A percentile compares a stretch with the other conserved stretches of the same genome.
Evolutionary conservation across 2,329 filamentous ascomycete species (phyloP).

Genomic region (Diaporthe aspalathi): DNA sequence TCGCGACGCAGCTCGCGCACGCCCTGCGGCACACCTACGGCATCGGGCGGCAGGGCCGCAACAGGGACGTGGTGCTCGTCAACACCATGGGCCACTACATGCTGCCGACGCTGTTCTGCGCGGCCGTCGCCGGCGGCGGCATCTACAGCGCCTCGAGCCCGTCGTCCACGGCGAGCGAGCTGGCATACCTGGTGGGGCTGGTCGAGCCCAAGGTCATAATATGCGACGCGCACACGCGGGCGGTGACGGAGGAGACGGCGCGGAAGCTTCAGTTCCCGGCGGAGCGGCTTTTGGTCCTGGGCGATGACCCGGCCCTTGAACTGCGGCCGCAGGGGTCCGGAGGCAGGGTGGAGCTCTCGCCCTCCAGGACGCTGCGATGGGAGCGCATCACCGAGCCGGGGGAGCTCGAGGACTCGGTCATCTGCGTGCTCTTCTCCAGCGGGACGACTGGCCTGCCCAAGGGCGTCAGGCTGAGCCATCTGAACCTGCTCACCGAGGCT

Average conservation of each 20-base stretch:
- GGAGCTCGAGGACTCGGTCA: conserved; percentile 54
- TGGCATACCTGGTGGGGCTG: conserved; percentile 58
- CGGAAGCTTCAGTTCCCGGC: conserved; percentile 6
- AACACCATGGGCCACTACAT: conserved; percentile 68
- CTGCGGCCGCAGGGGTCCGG: conserved; percentile 47
- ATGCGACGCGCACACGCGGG: conserved; percentile 60
- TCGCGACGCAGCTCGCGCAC: conserved; percentile 65
- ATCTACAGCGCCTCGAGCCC: conserved; percentile 68
- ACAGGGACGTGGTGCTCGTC: conserved; percentile 65
- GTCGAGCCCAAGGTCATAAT: conserved; percentile 54
- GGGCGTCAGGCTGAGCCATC: conserved; percentile 58
- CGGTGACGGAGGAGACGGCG: conserved; percentile 49
- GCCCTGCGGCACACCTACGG: conserved; percentile 64
- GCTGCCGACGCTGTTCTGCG: conserved; percentile 65
- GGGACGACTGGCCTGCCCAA: conserved; percentile 63
- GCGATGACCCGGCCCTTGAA: conserved; percentile 34
- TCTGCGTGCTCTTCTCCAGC: conserved; percentile 60
- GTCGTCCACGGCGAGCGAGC: conserved; percentile 60
- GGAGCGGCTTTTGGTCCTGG: conserved; percentile 45
- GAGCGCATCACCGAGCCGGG: conserved; percentile 60
- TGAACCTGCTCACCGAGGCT: conserved; percentile 55
- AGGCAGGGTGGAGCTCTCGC: conserved; percentile 49
- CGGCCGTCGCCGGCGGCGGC: conserved; percentile 68
- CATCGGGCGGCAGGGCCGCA: conserved; percentile 61
- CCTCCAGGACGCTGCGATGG: conserved; percentile 60